These are phyloP conservation scores for Annulohypoxylon stygium DNA, from an alignment of 495 filamentous ascomycete genomes.

Conservation along the genomic window DNA sequence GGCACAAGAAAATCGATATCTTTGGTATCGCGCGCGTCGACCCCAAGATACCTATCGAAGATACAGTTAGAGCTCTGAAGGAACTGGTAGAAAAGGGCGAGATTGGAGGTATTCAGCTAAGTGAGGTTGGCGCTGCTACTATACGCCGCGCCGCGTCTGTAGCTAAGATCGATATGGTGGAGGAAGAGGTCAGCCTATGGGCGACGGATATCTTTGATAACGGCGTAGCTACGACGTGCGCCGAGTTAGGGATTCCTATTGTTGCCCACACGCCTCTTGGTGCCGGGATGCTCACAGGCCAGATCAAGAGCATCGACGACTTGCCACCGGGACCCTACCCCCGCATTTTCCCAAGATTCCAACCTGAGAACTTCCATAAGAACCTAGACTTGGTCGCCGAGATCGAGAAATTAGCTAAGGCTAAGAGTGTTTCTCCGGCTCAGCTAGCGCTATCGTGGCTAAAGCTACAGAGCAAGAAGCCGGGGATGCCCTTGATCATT, in stretches of 20 bases:
- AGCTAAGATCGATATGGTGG: too few species aligned
- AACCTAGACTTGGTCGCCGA: conserved; percentile 77
- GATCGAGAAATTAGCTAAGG: conserved; percentile 70
- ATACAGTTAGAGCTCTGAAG: background rate
- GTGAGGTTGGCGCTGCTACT: too few species aligned
- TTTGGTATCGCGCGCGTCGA: background rate
- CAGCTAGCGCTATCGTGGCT: conserved; percentile 81
- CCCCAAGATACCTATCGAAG: conserved; percentile 17
- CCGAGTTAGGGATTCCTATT: conserved; percentile 77
- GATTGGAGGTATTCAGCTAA: background rate
- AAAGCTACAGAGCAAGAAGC: conserved; percentile 20
- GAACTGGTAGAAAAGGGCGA: background rate
- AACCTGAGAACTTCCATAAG: conserved; percentile 70
- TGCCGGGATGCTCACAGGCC: conserved; percentile 37
- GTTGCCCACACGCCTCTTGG: conserved; percentile 62
- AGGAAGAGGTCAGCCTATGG: too few species aligned
- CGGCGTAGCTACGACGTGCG: conserved; percentile 58
- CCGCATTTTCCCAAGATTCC: conserved; percentile 68
- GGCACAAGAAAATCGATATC: too few species aligned
- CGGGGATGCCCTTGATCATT: conserved; percentile 60
- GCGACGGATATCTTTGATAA: too few species aligned
- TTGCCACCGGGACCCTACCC: conserved; percentile 71
- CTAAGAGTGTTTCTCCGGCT: conserved; percentile 72
- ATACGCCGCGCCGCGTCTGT: too few species aligned
- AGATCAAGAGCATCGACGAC: conserved; percentile 69